Conservation (phyloP, 441 rosid species). For the Pelargonium fulgidum region DNA sequence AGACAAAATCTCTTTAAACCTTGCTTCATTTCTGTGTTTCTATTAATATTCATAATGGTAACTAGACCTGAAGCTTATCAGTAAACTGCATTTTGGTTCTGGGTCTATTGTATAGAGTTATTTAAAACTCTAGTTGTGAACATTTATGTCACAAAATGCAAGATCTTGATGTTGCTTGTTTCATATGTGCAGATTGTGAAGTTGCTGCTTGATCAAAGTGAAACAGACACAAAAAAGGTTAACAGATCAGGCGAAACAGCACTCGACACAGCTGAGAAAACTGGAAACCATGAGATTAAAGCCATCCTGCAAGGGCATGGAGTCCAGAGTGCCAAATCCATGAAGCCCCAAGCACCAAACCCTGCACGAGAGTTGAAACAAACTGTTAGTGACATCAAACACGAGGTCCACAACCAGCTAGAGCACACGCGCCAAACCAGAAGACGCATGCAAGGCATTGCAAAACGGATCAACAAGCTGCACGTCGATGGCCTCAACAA, state of each 20-base stretch:
- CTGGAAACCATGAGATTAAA: constrained; percentile 6
- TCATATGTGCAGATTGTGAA: constrained; percentile 18
- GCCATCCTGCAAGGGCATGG: constrained; percentile 18
- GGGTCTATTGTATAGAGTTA: too few relatives aligned
- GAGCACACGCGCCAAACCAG: constrained; percentile 27
- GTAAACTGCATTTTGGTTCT: too few relatives aligned
- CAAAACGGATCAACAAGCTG: constrained; percentile 24
- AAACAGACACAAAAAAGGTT: constrained; percentile 14
- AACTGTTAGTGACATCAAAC: constrained; percentile 24
- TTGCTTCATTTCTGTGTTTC: too few relatives aligned
- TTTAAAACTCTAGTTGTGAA: too few relatives aligned
- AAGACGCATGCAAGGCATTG: constrained; percentile 21
- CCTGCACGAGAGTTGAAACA: constrained; percentile 22
- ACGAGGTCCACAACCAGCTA: constrained; percentile 25
- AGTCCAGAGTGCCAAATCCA: constrained; percentile 21
- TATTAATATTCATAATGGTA: too few relatives aligned
- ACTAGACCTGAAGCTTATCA: too few relatives aligned
- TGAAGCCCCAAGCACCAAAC: constrained; percentile 12
- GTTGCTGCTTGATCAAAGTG: constrained; percentile 15
- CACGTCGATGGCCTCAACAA: constrained; percentile 26
- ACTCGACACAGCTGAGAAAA: constrained; percentile 19
- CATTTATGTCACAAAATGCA: not conserved
- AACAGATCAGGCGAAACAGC: constrained; percentile 20
- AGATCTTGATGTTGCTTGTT: not conserved
- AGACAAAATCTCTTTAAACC: too few relatives aligned